Evolutionary conservation across 768 basidiomycete genomes (phyloP).

Genomic region (Pleurotus cornucopiae): DNA sequence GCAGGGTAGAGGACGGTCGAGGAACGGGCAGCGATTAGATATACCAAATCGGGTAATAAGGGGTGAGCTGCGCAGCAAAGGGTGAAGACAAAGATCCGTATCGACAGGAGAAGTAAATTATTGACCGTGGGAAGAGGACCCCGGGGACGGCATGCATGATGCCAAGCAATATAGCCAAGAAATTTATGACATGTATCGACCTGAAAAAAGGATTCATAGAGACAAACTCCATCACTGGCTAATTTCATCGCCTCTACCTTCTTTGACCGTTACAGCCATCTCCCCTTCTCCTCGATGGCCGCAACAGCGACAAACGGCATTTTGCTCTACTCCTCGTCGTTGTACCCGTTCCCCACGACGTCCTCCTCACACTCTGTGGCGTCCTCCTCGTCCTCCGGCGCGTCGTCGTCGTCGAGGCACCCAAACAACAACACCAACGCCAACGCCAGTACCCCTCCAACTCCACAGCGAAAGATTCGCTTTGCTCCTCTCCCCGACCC

Average conservation of each 20-base stretch:
- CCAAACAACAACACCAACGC: background rate
- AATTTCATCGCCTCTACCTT: background rate
- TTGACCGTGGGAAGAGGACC: background rate
- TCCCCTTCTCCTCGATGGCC: constrained; percentile 1
- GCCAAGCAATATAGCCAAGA: constrained; percentile 5
- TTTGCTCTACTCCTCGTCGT: background rate
- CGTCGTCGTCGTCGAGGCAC: background rate
- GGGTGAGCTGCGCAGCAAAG: background rate
- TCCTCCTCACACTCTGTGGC: background rate
- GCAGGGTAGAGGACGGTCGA: background rate
- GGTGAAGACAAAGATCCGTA: constrained; percentile 1
- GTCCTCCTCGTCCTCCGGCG: background rate
- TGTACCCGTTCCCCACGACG: background rate
- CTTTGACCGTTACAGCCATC: background rate
- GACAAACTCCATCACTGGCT: background rate
- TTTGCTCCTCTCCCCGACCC: constrained; percentile 88
- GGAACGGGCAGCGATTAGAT: too few relatives aligned
- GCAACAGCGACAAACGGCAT: constrained; percentile 4
- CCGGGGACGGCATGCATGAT: constrained; percentile 5
- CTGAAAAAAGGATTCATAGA: constrained; percentile 1
- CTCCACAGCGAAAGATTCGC: constrained; percentile 40
- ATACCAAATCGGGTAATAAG: too few relatives aligned
- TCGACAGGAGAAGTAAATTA: background rate
- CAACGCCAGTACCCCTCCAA: background rate
- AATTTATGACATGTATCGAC: background rate